Evolutionary conservation across 106 monocot genomes (phyloP).

Genomic region (Acorus calamus): DNA sequence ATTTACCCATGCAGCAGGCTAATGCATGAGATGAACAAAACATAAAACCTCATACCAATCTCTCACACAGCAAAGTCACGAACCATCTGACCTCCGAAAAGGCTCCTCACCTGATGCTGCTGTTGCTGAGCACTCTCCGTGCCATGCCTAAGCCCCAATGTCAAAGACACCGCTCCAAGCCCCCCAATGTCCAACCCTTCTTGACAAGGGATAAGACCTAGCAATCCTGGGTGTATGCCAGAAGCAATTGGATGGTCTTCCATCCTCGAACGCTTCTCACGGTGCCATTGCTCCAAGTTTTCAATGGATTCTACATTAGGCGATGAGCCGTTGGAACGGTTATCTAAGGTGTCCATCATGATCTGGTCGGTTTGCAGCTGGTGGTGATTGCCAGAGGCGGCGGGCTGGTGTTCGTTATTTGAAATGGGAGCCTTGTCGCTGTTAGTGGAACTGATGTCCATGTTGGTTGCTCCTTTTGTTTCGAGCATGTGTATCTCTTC

Average conservation of each 20-base stretch:
- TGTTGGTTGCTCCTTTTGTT: constrained; percentile 19
- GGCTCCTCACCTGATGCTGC: constrained; percentile 29
- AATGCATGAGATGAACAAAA: too few species aligned
- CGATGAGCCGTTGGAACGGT: constrained; percentile 4
- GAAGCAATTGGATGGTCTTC: constrained; percentile 16
- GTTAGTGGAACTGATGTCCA: constrained; percentile 29
- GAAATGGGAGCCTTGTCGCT: constrained; percentile 1
- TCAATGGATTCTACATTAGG: constrained; percentile 3
- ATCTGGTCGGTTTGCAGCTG: too few species aligned
- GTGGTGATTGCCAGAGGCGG: background rate
- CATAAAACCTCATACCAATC: too few species aligned
- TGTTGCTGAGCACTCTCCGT: constrained; percentile 26
- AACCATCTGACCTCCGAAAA: constrained; percentile 28
- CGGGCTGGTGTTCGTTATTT: background rate
- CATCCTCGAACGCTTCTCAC: constrained; percentile 33
- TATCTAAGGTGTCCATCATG: background rate
- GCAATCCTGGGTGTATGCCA: background rate
- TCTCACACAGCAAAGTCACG: constrained; percentile 38
- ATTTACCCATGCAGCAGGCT: too few species aligned
- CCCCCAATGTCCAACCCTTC: constrained; percentile 32
- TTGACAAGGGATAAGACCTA: constrained; percentile 20
- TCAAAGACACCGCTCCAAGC: constrained; percentile 36
- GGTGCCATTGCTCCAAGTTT: constrained; percentile 23
- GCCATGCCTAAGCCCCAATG: constrained; percentile 34
- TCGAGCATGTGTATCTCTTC: constrained; percentile 62